Base-by-base conservation (phyloP, 108 stramenopile genomes). In the Conticribra guillardii region DNA sequence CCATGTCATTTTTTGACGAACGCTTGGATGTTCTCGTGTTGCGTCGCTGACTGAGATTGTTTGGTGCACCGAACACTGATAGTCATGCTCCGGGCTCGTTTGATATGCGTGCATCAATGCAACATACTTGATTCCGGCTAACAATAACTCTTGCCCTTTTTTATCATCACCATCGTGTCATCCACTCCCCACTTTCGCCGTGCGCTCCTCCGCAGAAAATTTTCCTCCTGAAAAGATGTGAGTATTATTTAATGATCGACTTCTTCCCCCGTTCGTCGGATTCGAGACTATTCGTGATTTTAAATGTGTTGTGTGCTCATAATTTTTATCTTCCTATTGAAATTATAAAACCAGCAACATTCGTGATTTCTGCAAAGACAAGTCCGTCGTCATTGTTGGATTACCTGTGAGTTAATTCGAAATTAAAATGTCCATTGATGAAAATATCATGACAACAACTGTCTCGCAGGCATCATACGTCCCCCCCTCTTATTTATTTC, bases 361-460 rank as follows among this genome's bases (percentile, higher is more conserved):
- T 28, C 76, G 57, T 4, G 82, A 85, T 24, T 81, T 85, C 68
- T 58, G 58, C 61, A 48, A 73, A 19, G 71, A 78, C 17, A 82
- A 75, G 46, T 84, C 74, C 44, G 70, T 88, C 0, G 76, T 86
- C 33, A 65, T 91, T 56, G 85, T 91, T 24, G 90, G 84, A 24
- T 69, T 85, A 17, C 88, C 90, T 54, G 89, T 84, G 54, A 56
- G 54, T 2, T 57, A 41, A n/a, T n/a, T n/a, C n/a, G n/a, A n/a
- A n/a, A n/a, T n/a, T n/a, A n/a, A n/a, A n/a, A n/a, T n/a, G n/a
- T n/a, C n/a, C n/a, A n/a, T n/a, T n/a, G n/a, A n/a, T n/a, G n/a
- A n/a, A n/a, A n/a, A n/a, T n/a, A n/a, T n/a, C n/a, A n/a, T n/a
- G n/a, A n/a, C n/a, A n/a, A n/a, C n/a, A n/a, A n/a, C n/a, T n/a